Conservation (phyloP, 495 filamentous ascomycete genomes). For the Trichocladium uniseriatum region DNA sequence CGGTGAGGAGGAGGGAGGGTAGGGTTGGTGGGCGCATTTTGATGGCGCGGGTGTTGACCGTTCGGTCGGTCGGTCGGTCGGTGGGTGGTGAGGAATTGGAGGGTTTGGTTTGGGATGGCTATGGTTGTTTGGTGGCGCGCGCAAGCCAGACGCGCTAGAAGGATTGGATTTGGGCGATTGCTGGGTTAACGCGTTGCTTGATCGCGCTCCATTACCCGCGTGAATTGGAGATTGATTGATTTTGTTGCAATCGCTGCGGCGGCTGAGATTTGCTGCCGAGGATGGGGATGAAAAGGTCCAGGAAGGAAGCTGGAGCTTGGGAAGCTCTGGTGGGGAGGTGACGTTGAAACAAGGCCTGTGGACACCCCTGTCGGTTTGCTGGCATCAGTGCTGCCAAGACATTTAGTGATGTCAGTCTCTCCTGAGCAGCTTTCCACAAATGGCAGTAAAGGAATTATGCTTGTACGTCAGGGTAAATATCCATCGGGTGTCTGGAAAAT, state of each 20-base stretch:
- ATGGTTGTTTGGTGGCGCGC: too few species aligned
- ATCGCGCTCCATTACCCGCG: background rate
- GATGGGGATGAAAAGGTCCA: too few species aligned
- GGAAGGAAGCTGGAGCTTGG: constrained; percentile 2
- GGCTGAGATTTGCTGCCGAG: background rate
- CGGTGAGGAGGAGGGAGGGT: constrained; percentile 17
- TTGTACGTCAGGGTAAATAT: too few species aligned
- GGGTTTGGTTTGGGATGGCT: too few species aligned
- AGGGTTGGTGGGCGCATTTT: background rate
- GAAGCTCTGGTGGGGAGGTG: constrained; percentile 6
- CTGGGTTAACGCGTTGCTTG: background rate
- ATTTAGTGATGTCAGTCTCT: too few species aligned
- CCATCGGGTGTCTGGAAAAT: too few species aligned
- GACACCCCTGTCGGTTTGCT: background rate
- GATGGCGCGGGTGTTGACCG: too few species aligned
- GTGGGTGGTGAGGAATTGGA: too few species aligned
- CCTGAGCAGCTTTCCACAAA: too few species aligned
- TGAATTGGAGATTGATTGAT: background rate
- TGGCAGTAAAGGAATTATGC: too few species aligned
- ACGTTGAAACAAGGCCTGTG: constrained; percentile 13
- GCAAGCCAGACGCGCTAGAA: background rate
- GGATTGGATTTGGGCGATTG: background rate
- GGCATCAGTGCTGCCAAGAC: background rate
- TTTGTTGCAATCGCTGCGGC: background rate
- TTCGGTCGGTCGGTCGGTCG: too few species aligned